phyloP scores from a whole-genome alignment of 2,329 filamentous ascomycete species.

The Penicillium sp. region DNA sequence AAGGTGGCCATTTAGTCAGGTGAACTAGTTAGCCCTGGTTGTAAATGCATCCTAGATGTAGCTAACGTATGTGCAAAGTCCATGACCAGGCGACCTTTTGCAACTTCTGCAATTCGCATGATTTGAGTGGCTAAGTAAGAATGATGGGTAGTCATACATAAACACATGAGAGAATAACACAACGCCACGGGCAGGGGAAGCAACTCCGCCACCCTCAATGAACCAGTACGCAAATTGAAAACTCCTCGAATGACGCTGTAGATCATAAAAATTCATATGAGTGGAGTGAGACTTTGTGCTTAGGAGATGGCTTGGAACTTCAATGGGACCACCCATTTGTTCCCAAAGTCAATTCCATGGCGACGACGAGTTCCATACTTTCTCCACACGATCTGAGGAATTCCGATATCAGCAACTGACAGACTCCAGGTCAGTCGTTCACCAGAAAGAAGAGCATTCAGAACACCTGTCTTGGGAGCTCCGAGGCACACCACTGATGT shows the following conservation, averaged over 20 bases:
- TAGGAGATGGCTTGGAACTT: slow-evolving; percentile 39
- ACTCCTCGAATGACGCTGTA: slow-evolving; percentile 15
- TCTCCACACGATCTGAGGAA: slow-evolving; percentile 77
- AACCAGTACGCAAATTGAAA: slow-evolving; percentile 3
- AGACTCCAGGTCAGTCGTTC: slow-evolving; percentile 65
- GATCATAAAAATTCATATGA: slow-evolving; percentile 10
- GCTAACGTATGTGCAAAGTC: too few species aligned
- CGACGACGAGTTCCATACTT: slow-evolving; percentile 77
- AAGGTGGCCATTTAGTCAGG: too few species aligned
- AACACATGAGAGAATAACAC: background rate
- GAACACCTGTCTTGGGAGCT: slow-evolving; percentile 77
- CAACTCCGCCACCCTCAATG: slow-evolving; percentile 3
- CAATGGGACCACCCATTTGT: slow-evolving; percentile 77
- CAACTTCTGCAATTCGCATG: background rate
- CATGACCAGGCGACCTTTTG: too few species aligned
- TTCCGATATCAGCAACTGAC: slow-evolving; percentile 80
- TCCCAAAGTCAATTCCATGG: slow-evolving; percentile 82
- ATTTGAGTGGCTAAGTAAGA: background rate
- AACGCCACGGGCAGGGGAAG: slow-evolving; percentile 11
- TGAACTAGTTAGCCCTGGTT: too few species aligned
- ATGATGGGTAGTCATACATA: slow-evolving; percentile 10
- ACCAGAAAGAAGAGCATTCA: slow-evolving; percentile 68
- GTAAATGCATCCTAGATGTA: too few species aligned
- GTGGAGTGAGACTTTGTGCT: slow-evolving; percentile 5
- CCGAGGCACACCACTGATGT: slow-evolving; percentile 81